A percentile compares a stretch with the other conserved stretches of the same genome.
Evolutionary conservation across 1,284 basidiomycete genomes (phyloP).

Genomic region (Tylopilus orsonianus): DNA sequence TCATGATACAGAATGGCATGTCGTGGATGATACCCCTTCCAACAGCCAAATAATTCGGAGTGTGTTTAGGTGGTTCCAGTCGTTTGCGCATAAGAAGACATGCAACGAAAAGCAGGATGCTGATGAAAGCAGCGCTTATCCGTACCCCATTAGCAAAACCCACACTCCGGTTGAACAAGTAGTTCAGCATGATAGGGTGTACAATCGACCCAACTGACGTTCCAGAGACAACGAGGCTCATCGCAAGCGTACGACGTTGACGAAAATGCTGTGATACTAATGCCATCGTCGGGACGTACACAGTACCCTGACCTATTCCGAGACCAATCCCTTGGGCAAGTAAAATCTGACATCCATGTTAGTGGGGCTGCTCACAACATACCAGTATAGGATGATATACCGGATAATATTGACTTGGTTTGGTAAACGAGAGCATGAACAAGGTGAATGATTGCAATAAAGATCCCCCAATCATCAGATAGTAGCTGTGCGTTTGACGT

Average conservation of each 20-base stretch:
- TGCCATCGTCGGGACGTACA: conserved; percentile 33
- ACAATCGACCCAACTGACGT: conserved; percentile 35
- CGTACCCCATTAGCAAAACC: conserved; percentile 33
- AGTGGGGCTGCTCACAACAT: neutral
- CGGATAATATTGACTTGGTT: conserved; percentile 31
- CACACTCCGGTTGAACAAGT: conserved; percentile 31
- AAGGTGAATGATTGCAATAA: conserved; percentile 25
- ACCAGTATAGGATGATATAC: conserved; percentile 5
- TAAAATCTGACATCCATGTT: conserved; percentile 26
- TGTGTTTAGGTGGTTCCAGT: conserved; percentile 20
- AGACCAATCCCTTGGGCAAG: conserved; percentile 36
- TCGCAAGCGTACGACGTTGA: conserved; percentile 33
- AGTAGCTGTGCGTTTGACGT: conserved; percentile 22
- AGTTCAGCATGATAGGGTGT: conserved; percentile 43
- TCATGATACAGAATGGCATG: conserved; percentile 24
- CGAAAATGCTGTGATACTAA: conserved; percentile 37
- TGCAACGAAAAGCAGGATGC: conserved; percentile 25
- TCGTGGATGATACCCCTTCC: conserved; percentile 21
- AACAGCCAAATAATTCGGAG: conserved; percentile 21
- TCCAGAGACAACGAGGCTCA: conserved; percentile 35
- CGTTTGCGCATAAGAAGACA: conserved; percentile 34
- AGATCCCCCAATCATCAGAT: conserved; percentile 29
- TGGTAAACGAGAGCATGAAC: conserved; percentile 32
- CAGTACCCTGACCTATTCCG: conserved; percentile 33
- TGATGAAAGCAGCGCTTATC: conserved; percentile 32